Percentiles rank a stretch among this genome's conserved stretches.
Conservation (phyloP, 495 filamentous ascomycete species). For the Aspergillus ellipticus region DNA sequence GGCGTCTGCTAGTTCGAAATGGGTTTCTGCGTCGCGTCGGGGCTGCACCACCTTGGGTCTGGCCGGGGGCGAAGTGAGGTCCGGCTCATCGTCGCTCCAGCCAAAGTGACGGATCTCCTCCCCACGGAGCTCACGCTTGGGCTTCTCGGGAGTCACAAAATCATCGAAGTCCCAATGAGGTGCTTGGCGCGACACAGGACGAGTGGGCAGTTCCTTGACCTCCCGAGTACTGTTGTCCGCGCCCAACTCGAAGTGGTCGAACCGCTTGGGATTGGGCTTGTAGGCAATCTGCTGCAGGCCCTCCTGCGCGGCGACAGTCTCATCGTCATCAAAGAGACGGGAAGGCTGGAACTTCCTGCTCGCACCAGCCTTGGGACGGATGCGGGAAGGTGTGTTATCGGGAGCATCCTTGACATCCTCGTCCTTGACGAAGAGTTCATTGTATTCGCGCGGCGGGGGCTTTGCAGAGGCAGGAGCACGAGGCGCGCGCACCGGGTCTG, state of each 20-base stretch:
- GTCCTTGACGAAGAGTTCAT: conserved; percentile 59
- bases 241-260: conserved; percentile 81
- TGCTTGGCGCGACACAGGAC: conserved; percentile 57
- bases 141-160: conserved; percentile 76
- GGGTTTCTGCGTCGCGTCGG: conserved; percentile 72
- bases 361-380: conserved; percentile 58
- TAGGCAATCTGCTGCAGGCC: conserved; percentile 44
- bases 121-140: conserved; percentile 44
- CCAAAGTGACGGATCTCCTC: conserved; percentile 67
- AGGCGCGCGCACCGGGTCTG: conserved; percentile 33
- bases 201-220: conserved; percentile 33
- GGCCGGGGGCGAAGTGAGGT: conserved; percentile 53
- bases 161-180: conserved; percentile 84
- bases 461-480: conserved; percentile 49
- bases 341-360: conserved; percentile 60
- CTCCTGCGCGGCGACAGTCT: conserved; percentile 28
- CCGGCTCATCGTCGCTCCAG: conserved; percentile 64
- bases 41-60: conserved; percentile 57
- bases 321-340: conserved; percentile 63
- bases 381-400: conserved; percentile 47
- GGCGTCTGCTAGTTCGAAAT: conserved; percentile 68
- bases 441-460: conserved; percentile 58
- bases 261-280: conserved; percentile 69
- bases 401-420: conserved; percentile 36
- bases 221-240: conserved; percentile 48